Base-by-base conservation (phyloP, 1,139 yeast species). In the Candida sojae region DNA sequence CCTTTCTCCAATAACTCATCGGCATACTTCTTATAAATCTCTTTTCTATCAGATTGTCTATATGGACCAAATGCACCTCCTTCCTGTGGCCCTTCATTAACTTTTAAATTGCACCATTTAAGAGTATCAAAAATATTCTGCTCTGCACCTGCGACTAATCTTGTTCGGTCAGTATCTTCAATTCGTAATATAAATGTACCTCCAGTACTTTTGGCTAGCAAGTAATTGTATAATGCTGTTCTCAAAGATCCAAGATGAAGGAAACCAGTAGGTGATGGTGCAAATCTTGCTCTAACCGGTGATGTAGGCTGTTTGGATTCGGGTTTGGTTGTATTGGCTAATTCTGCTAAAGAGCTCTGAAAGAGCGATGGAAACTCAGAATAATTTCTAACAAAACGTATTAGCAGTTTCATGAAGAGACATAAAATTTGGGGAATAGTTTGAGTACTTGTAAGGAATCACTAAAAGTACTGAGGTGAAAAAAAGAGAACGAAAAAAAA, bases 221-320 rank as follows among this genome's bases (percentile, higher is more conserved):
- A 66, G 60, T 86, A 93, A 64, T 93, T 95, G 68, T 90, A 95
- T 29, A 93, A 66, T 0, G 99, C 98, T 0, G 99, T 93, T 61
- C 99, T 71, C 44, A 95, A 66, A 0, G 98, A 91, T 0, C 99
- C 99, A 49, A 95, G 66, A 63, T 93, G 99, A 35, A 95, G 74
- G 53, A 80, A 81, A 0, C 99, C 99, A 0, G 99, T 93, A 1
- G 99, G 99, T 2, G 98, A 92, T 1, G 99, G 99, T 0, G 99
- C 99, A 68, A 93, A 93, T 56, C 99, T 71, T 1, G 98, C 90
- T 53, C 97, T 68, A 0, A 86, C 96, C 0, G 96, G 96, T 0
- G 59, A 43, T 0, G 53, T 53, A 1, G 85, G 84, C 37, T 80
- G 84, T 3, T 56, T 28, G n/a, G 44, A 12, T 8, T 21, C 10